Conservation (phyloP, 2,329 filamentous ascomycete species). For the Dryadomyces quercivorus region DNA sequence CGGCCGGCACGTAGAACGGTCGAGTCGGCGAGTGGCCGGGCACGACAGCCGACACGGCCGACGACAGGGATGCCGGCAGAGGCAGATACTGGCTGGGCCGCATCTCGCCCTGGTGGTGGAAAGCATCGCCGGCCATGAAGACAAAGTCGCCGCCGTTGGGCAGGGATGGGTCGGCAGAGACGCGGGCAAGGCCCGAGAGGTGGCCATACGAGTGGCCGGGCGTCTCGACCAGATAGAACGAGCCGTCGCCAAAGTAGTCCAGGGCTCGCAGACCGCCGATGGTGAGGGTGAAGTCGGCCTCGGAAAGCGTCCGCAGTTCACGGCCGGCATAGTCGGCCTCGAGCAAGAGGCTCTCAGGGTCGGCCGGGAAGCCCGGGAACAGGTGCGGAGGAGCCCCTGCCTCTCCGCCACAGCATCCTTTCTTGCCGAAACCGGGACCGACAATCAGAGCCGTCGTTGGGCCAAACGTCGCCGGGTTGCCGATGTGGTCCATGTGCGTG, state of each 20-base stretch:
- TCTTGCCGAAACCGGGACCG: slow-evolving; percentile 16
- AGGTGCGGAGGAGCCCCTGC: not conserved
- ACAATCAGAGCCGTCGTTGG: slow-evolving; percentile 27
- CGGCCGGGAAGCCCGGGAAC: slow-evolving; percentile 8
- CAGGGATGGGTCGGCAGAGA: slow-evolving; percentile 16
- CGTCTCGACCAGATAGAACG: slow-evolving; percentile 16
- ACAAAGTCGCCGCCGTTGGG: slow-evolving; percentile 16
- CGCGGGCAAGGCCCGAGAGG: slow-evolving; percentile 27
- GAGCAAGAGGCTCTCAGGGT: slow-evolving; percentile 11
- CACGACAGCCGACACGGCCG: not conserved
- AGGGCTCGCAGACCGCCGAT: slow-evolving; percentile 12
- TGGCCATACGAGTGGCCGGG: slow-evolving; percentile 20
- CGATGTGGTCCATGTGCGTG: slow-evolving; percentile 36
- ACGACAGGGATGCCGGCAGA: not conserved
- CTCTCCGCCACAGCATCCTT: not conserved
- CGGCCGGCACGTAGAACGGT: too few relatives aligned
- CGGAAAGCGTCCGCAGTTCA: slow-evolving; percentile 18
- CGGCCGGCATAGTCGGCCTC: slow-evolving; percentile 16
- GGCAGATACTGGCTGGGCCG: slow-evolving; percentile 12
- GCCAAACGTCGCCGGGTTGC: slow-evolving; percentile 31
- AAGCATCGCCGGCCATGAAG: slow-evolving; percentile 23
- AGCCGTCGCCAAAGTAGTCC: slow-evolving; percentile 18
- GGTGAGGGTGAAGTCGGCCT: slow-evolving; percentile 16
- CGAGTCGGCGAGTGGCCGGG: not conserved
- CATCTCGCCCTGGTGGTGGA: slow-evolving; percentile 20